Base-by-base conservation (phyloP, 202 grass and related monocot genomes). In the Setaria viridis region DNA sequence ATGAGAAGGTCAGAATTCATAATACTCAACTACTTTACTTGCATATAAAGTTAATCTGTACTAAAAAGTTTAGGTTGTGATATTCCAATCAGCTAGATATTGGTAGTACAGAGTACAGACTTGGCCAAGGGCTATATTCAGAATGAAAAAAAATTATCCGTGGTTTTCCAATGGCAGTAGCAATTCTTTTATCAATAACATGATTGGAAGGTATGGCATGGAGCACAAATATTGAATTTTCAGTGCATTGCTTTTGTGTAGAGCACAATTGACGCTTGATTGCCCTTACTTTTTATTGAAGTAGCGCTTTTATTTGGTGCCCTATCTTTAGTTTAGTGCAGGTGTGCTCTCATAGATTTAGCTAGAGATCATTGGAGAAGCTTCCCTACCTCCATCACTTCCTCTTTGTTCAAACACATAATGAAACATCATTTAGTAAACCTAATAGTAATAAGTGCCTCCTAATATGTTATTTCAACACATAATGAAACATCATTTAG, bases 191-290 rank as follows among this genome's bases (percentile, higher is more conserved):
- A 87, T 87, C 15, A 98, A 89, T 84, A 62, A 89, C 62, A 76
- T 95, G 70, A 84, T 86, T 86, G 95, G 95, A 84, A 98, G 95
- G 95, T 98, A 92, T 11, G 50, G 32, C 42, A 68, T 83, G 79
- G 6, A 86, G 72, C 35, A 47, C 55, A 25, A 32, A 79, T 32
- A 82, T 6, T 45, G 39, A 71, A 34, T 68, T 70, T 51, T 48
- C 74, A 47, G 34, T 74, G 49, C 62, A 79, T 29, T 79, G 58
- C 35, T 63, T 51, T 54, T 72, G 6, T 65, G 65, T 41, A 66
- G 21, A 35, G 43, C 70, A 9, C 42, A 71, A 4, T 56, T 60
- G 14, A 50, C 48, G 12, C 11, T 50, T 50, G 48, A 53, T 11
- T 51, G 11, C 53, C 43, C 32, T 83, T 51, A 68, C 32, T 11